A percentile compares a stretch with the other conserved stretches of the same genome.
Evolutionary conservation across 306 rosid species (phyloP).

Genomic region (Fragaria ananassa): DNA sequence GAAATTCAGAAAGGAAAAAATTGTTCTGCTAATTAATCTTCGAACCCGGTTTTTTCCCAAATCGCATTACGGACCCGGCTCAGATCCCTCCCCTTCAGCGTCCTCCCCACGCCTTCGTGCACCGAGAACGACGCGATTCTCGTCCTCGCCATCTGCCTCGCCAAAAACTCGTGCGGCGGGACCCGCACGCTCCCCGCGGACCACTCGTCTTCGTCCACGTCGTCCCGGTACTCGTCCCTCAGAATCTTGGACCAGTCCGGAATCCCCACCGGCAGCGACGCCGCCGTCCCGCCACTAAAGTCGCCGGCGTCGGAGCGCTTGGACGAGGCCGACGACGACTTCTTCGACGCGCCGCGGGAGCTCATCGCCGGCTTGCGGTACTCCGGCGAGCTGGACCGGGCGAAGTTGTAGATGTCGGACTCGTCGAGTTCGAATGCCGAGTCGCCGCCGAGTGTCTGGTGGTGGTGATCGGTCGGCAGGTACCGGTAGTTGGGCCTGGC

Average conservation of each 20-base stretch:
- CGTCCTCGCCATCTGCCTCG: slow-evolving; percentile 61
- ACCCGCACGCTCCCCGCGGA: slow-evolving; percentile 33
- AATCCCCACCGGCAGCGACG: slow-evolving; percentile 66
- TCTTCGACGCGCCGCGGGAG: slow-evolving; percentile 30
- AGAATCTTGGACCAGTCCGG: slow-evolving; percentile 93
- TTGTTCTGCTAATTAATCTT: slow-evolving; percentile 37
- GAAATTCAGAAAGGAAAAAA: neutral
- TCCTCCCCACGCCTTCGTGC: slow-evolving; percentile 89
- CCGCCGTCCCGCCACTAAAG: slow-evolving; percentile 34
- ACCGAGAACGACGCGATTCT: slow-evolving; percentile 81
- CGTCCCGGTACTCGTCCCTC: slow-evolving; percentile 54
- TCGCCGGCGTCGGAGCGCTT: slow-evolving; percentile 26
- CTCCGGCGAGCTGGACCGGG: slow-evolving; percentile 55
- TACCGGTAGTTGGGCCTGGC: slow-evolving; percentile 48
- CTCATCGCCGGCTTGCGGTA: slow-evolving; percentile 33
- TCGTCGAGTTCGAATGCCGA: slow-evolving; percentile 70
- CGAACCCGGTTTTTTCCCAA: slow-evolving; percentile 86
- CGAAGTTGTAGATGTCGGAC: slow-evolving; percentile 62
- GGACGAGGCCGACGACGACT: neutral
- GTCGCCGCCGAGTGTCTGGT: slow-evolving; percentile 34
- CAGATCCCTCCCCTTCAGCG: slow-evolving; percentile 87
- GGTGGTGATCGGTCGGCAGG: slow-evolving; percentile 41
- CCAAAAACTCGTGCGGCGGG: slow-evolving; percentile 89
- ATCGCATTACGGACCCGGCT: slow-evolving; percentile 79
- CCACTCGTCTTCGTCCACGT: slow-evolving; percentile 23